Percentiles rank a stretch among this genome's conserved stretches.
Conservation (phyloP, 495 filamentous ascomycete genomes). For the Tuber microsphaerosporum region DNA sequence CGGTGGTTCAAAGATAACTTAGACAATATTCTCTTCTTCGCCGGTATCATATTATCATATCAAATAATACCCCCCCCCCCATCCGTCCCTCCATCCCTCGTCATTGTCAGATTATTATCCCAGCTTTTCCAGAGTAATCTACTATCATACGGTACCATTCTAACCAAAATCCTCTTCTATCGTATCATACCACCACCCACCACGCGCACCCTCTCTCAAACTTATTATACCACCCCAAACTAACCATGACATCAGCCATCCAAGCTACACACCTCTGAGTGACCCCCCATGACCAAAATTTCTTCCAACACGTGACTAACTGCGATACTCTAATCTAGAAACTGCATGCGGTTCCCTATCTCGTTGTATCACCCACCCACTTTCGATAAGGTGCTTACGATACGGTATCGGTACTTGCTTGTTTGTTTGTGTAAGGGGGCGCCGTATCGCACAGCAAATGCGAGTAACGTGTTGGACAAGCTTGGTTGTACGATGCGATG, state of each 20-base stretch:
- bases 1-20: too few species aligned
- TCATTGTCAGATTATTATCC: too few species aligned
- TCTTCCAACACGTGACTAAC: neutral
- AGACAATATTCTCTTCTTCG: too few species aligned
- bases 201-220: too few species aligned
- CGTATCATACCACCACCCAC: too few species aligned
- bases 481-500: neutral
- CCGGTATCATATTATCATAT: too few species aligned
- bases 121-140: too few species aligned
- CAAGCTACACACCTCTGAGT: neutral
- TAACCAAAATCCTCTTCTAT: too few species aligned
- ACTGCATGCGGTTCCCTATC: neutral
- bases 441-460: neutral
- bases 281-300: neutral
- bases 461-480: neutral
- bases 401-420: neutral
- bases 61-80: too few species aligned
- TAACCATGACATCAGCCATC: too few species aligned
- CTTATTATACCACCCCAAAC: neutral
- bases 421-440: neutral
- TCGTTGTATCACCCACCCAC: neutral
- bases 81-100: too few species aligned
- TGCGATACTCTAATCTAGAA: neutral
- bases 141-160: too few species aligned
- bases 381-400: neutral